These are phyloP conservation scores for Rhizopus sp. DNA, from an alignment of 371 early-diverging fungal genomes.

Conservation along the genomic window DNA sequence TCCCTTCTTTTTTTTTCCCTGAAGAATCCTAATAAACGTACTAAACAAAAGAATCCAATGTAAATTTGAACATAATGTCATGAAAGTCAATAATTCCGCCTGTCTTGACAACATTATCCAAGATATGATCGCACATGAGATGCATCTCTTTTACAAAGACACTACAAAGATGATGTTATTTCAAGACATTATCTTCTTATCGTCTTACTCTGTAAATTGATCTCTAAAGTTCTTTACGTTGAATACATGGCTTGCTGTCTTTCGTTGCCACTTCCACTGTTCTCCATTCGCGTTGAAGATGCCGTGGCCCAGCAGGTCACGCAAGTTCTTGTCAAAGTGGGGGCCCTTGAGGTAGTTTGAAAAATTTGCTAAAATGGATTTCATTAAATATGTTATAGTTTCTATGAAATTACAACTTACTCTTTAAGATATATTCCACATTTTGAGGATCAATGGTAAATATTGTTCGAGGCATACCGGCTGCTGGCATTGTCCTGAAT, in stretches of 20 bases:
- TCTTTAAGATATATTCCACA: slow-evolving; percentile 36
- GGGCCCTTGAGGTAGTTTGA: slow-evolving; percentile 51
- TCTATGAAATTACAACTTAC: not conserved
- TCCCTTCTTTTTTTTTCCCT: not conserved
- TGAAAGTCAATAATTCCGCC: slow-evolving; percentile 45
- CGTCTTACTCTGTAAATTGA: slow-evolving; percentile 40
- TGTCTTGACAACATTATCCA: slow-evolving; percentile 39
- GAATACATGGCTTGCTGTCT: slow-evolving; percentile 51
- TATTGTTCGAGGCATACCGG: slow-evolving; percentile 34
- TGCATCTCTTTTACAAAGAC: slow-evolving; percentile 55
- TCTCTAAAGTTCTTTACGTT: slow-evolving; percentile 53
- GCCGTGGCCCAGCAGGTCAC: slow-evolving; percentile 43
- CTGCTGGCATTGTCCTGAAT: slow-evolving; percentile 26
- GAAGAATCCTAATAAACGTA: slow-evolving; percentile 18
- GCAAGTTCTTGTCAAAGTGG: slow-evolving; percentile 25
- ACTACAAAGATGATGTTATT: slow-evolving; percentile 10
- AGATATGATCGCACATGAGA: slow-evolving; percentile 30
- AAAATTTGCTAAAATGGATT: slow-evolving; percentile 35
- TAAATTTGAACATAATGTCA: slow-evolving; percentile 53
- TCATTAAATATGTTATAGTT: not conserved
- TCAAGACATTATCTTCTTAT: not conserved
- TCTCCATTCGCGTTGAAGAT: slow-evolving; percentile 50
- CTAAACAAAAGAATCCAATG: slow-evolving; percentile 61
- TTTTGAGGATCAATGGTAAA: slow-evolving; percentile 49
- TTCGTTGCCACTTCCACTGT: slow-evolving; percentile 39